These are phyloP conservation scores for Pittosporum tobira DNA, from an alignment of 129 eudicot genomes.

Conservation along the genomic window DNA sequence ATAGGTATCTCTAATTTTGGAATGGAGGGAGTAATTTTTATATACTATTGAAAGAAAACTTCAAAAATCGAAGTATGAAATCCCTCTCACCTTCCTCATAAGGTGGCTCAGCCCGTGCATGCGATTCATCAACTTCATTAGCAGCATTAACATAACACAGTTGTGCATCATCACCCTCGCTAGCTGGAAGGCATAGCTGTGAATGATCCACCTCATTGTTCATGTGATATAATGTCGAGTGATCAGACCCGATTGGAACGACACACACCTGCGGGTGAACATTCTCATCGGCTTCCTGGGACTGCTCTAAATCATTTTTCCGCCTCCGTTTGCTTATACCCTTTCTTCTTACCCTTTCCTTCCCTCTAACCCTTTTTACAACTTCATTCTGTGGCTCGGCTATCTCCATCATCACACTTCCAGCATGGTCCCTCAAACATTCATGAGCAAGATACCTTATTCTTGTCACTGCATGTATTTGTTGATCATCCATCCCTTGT, in stretches of 20 bases:
- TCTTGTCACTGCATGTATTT: constrained; percentile 63
- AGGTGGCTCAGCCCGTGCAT: too few relatives aligned
- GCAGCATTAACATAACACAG: constrained; percentile 36
- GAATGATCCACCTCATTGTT: constrained; percentile 25
- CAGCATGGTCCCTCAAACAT: constrained; percentile 73
- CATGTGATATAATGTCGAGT: constrained; percentile 19
- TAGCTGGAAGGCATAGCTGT: constrained; percentile 24
- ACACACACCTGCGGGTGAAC: constrained; percentile 27
- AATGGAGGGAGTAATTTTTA: too few relatives aligned
- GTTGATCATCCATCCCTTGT: constrained; percentile 89
- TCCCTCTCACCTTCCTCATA: too few relatives aligned
- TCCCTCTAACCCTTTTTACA: constrained; percentile 56
- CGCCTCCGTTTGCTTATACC: constrained; percentile 56
- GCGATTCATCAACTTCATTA: constrained; percentile 31
- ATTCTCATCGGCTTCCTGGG: constrained; percentile 16
- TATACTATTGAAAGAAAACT: too few relatives aligned
- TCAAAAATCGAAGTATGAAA: too few relatives aligned
- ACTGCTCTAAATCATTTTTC: constrained; percentile 51
- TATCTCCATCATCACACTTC: constrained; percentile 31
- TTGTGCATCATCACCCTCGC: constrained; percentile 23
- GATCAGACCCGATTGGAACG: constrained; percentile 22
- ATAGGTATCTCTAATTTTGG: too few relatives aligned
- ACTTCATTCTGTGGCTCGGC: constrained; percentile 40
- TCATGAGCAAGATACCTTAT: constrained; percentile 82
- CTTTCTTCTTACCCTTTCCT: constrained; percentile 68